Percentiles rank a stretch among this genome's conserved stretches.
Evolutionary conservation across 139 green algal species (phyloP).

Genomic region (Picochlorum sp.): DNA sequence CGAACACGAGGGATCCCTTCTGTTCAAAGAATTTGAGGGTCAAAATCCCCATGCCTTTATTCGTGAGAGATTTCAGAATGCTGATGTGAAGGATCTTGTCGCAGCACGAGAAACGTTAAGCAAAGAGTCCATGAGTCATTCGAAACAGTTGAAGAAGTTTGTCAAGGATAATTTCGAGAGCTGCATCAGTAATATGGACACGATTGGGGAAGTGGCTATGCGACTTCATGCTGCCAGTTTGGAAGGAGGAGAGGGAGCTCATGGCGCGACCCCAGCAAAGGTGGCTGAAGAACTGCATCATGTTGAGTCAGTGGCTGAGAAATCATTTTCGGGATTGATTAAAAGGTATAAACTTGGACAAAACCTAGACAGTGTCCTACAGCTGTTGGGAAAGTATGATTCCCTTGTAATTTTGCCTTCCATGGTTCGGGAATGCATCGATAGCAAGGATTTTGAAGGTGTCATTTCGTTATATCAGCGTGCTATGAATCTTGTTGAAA

Average conservation of each 20-base stretch:
- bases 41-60: not conserved
- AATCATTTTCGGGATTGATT: conserved; percentile 44
- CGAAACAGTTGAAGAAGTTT: conserved; percentile 65
- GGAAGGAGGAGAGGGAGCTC: conserved; percentile 18
- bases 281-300: conserved; percentile 27
- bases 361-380: conserved; percentile 44
- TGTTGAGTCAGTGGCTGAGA: conserved; percentile 27
- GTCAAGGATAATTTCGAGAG: conserved; percentile 89
- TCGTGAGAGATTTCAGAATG: not conserved
- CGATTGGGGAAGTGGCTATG: conserved; percentile 69
- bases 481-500: conserved; percentile 11
- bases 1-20: not conserved
- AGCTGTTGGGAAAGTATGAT: conserved; percentile 55
- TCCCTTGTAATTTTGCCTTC: conserved; percentile 51
- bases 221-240: conserved; percentile 44
- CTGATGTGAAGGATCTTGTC: conserved; percentile 36
- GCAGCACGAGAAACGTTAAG: conserved; percentile 43
- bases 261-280: conserved; percentile 23
- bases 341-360: conserved; percentile 44
- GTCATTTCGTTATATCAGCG: conserved; percentile 7
- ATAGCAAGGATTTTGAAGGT: conserved; percentile 31
- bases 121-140: conserved; percentile 58
- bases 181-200: conserved; percentile 84
- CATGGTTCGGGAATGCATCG: conserved; percentile 32
- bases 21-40: not conserved